A percentile compares a stretch with the other conserved stretches of the same genome.
phyloP scores from a whole-genome alignment of 2,329 filamentous ascomycete species.

The Aureobasidium sp. region DNA sequence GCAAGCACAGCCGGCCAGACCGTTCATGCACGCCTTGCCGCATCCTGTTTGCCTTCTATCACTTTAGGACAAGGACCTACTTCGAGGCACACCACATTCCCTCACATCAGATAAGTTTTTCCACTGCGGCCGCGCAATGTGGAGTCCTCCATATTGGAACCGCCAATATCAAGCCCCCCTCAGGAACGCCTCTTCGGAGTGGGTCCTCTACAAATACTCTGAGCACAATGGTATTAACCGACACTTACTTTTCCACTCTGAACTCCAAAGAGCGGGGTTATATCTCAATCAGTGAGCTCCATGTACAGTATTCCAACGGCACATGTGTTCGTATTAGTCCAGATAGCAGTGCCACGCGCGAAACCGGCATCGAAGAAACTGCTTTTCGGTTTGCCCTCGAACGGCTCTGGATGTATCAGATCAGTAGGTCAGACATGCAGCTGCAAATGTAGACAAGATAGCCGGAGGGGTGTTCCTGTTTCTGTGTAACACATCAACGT shows the following conservation, averaged over 20 bases:
- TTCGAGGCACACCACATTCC: neutral
- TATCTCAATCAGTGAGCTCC: neutral
- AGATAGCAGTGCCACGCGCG: neutral
- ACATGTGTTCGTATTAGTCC: neutral
- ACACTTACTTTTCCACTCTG: neutral
- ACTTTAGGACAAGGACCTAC: slow-evolving; percentile 1
- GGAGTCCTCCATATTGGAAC: neutral
- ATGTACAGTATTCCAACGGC: neutral
- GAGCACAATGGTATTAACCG: no score
- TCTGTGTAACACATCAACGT: neutral
- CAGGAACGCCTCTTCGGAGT: neutral
- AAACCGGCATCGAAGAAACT: neutral
- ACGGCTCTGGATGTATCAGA: neutral
- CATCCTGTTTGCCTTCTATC: slow-evolving; percentile 6
- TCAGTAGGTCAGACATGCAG: neutral
- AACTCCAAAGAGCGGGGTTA: neutral
- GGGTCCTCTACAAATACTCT: neutral
- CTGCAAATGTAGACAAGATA: neutral
- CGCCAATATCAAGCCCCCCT: neutral
- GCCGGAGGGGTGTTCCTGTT: neutral
- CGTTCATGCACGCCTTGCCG: neutral
- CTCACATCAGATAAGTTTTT: neutral
- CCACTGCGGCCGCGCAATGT: neutral
- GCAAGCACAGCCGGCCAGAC: neutral
- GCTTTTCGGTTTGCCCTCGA: neutral